A percentile compares a stretch with the other conserved stretches of the same genome.
Conservation (phyloP, 352 stramenopile genomes). For the Phytophthora pistaciae region DNA sequence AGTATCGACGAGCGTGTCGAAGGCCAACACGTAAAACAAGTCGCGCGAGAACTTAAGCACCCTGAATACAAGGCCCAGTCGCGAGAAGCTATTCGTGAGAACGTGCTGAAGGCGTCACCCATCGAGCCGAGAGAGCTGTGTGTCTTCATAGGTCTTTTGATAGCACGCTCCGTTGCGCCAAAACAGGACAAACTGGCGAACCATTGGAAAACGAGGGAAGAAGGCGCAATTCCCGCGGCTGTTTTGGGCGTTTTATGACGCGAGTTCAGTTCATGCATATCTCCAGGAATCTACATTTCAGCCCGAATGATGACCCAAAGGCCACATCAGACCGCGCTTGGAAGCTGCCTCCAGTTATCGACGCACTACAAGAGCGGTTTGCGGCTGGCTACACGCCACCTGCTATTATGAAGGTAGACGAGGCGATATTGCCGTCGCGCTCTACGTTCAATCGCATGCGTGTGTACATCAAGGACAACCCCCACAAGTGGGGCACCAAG, state of each 20-base stretch:
- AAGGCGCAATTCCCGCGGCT: not conserved
- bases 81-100: not conserved
- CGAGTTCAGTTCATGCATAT: constrained; percentile 15
- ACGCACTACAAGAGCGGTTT: constrained; percentile 3
- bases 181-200: constrained; percentile 6
- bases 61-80: not conserved
- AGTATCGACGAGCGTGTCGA: constrained; percentile 1
- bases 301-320: not conserved
- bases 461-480: constrained; percentile 1
- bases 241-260: constrained; percentile 6
- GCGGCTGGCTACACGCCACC: not conserved
- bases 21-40: not conserved
- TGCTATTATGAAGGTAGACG: constrained; percentile 3
- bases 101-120: not conserved
- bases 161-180: not conserved
- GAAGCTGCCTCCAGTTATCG: constrained; percentile 3
- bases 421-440: constrained; percentile 4
- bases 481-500: constrained; percentile 9
- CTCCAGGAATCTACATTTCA: constrained; percentile 4
- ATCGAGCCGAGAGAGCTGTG: not conserved
- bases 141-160: not conserved
- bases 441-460: constrained; percentile 9
- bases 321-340: not conserved
- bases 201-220: not conserved
- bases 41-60: not conserved